Evolutionary conservation across 305 asterid species (phyloP).

Genomic region (Ilex paraguariensis): DNA sequence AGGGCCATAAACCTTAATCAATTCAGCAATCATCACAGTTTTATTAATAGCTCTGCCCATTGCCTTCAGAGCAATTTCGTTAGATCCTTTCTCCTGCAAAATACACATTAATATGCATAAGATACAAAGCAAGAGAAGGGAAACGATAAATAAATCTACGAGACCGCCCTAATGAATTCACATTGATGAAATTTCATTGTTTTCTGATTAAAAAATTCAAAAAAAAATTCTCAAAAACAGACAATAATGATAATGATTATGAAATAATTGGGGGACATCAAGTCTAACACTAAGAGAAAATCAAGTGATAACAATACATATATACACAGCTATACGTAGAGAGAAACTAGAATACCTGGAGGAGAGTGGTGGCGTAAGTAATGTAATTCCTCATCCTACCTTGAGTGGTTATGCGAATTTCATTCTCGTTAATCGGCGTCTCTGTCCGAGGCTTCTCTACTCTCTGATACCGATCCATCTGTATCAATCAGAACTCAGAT

Average conservation of each 20-base stretch:
- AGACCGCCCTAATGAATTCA: no score
- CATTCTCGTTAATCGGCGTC: conserved; percentile 79
- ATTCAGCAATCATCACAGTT: conserved; percentile 62
- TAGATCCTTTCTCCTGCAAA: conserved; percentile 48
- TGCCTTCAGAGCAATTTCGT: conserved; percentile 57
- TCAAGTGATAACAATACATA: no score
- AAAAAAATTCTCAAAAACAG: no score
- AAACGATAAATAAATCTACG: no score
- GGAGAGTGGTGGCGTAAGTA: conserved; percentile 78
- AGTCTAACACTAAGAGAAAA: no score
- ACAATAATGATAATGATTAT: no score
- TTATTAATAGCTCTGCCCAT: conserved; percentile 77
- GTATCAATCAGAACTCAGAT: no score
- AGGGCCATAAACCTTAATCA: conserved; percentile 38
- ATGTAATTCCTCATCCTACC: conserved; percentile 95
- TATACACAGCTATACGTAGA: no score
- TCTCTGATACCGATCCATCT: conserved; percentile 94
- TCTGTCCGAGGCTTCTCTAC: conserved; percentile 90
- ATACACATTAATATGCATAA: neutral
- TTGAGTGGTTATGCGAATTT: conserved; percentile 93
- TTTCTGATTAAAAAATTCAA: no score
- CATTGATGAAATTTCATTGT: no score
- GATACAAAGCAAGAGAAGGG: no score
- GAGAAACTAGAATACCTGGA: conserved; percentile 46
- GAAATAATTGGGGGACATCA: no score